These are phyloP conservation scores for Sugiyamaella mastotermitis DNA, from an alignment of 805 yeast genomes.

Conservation along the genomic window DNA sequence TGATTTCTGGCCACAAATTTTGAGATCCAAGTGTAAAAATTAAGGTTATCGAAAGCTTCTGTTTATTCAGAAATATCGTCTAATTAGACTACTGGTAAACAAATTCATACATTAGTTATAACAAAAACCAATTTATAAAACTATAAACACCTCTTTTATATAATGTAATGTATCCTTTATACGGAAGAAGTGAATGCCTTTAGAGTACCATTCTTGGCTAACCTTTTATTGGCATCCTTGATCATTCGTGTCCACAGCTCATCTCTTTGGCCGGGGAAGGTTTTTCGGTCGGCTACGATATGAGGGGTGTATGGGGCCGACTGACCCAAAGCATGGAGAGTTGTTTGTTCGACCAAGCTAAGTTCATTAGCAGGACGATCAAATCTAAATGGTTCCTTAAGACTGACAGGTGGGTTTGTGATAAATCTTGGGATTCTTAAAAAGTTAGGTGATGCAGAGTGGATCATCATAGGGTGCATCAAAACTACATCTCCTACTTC, in stretches of 20 bases:
- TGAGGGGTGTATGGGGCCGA: neutral
- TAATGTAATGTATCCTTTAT: too few species aligned
- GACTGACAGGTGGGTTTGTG: slow-evolving; percentile 11
- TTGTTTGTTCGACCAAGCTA: slow-evolving; percentile 9
- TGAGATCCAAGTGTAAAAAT: too few species aligned
- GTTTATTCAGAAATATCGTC: too few species aligned
- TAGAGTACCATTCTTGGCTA: slow-evolving; percentile 6
- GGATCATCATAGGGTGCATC: slow-evolving; percentile 12
- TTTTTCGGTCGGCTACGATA: slow-evolving; percentile 2
- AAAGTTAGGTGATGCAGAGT: slow-evolving; percentile 11
- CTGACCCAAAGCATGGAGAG: slow-evolving; percentile 6
- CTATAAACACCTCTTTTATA: too few species aligned
- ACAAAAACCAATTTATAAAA: too few species aligned
- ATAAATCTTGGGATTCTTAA: slow-evolving; percentile 11
- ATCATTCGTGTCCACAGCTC: slow-evolving; percentile 10
- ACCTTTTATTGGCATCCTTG: slow-evolving; percentile 8
- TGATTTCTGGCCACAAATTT: too few species aligned
- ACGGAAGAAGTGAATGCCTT: slow-evolving; percentile 6
- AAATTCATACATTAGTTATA: too few species aligned
- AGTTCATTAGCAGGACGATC: slow-evolving; percentile 4
- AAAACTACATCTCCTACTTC: slow-evolving; percentile 11
- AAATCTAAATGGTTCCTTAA: slow-evolving; percentile 8
- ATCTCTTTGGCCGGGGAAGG: slow-evolving; percentile 4
- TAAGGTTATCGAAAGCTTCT: too few species aligned
- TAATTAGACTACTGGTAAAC: too few species aligned